A percentile compares a stretch with the other conserved stretches of the same genome.
These are phyloP conservation scores for Mycena crocata DNA, from an alignment of 768 basidiomycete species.

Conservation along the genomic window DNA sequence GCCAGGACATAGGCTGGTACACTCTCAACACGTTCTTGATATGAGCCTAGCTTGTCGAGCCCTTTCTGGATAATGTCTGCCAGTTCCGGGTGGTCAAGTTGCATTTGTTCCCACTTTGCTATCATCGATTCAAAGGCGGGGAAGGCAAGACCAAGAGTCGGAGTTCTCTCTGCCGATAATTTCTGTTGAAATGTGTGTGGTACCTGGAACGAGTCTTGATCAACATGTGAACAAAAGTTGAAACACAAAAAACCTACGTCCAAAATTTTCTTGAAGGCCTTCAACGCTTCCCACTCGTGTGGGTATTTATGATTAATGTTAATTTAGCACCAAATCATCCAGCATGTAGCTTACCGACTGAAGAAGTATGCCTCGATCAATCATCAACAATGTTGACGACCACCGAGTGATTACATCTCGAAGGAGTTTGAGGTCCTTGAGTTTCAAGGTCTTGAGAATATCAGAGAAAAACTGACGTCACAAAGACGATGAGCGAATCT, in stretches of 20 bases:
- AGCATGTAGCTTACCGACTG: conserved; percentile 34
- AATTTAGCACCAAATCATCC: not conserved
- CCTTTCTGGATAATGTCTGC: too few species aligned
- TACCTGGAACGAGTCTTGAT: conserved; percentile 34
- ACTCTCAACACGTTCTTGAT: conserved; percentile 32
- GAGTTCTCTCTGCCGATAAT: conserved; percentile 45
- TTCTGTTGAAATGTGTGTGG: conserved; percentile 48
- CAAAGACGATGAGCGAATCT: conserved; percentile 42
- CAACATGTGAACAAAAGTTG: not conserved
- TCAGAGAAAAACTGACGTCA: conserved; percentile 38
- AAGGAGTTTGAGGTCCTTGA: conserved; percentile 40
- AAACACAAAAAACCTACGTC: conserved; percentile 24
- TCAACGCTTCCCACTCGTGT: conserved; percentile 40
- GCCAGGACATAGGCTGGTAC: conserved; percentile 17
- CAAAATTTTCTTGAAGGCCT: conserved; percentile 38
- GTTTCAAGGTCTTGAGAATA: conserved; percentile 18
- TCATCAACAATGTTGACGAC: conserved; percentile 47
- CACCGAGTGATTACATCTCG: conserved; percentile 44
- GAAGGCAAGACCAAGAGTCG: conserved; percentile 41
- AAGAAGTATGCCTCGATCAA: conserved; percentile 40
- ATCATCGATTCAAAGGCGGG: conserved; percentile 43
- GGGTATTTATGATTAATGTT: conserved; percentile 27
- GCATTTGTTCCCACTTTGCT: conserved; percentile 34
- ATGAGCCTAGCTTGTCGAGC: conserved; percentile 43
- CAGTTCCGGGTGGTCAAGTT: conserved; percentile 21